Percentiles rank a stretch among this genome's conserved stretches.
phyloP scores from a whole-genome alignment of 306 rosid species.

The Vachellia pachyceras region DNA sequence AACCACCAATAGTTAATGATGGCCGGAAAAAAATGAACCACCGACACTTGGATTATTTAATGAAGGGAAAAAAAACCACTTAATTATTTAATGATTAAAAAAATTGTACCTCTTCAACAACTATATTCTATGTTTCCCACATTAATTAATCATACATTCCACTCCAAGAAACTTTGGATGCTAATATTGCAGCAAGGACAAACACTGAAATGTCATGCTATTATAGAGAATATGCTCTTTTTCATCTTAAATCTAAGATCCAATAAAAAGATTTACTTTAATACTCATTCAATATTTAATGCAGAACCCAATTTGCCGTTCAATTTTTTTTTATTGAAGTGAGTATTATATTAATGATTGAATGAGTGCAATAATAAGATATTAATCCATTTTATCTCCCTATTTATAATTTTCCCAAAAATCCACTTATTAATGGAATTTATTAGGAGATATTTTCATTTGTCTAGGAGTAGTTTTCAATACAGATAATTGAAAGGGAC shows the following conservation, averaged over 20 bases:
- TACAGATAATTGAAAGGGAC: no score
- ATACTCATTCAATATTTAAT: no score
- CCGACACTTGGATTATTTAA: background rate
- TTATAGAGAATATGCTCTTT: background rate
- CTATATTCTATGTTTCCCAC: background rate
- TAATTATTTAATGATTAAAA: background rate
- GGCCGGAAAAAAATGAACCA: background rate
- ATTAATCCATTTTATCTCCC: no score
- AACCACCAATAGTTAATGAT: conserved; percentile 6
- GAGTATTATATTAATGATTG: no score
- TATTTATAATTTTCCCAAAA: no score
- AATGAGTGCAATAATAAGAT: no score
- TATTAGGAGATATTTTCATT: no score
- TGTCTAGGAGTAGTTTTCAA: background rate
- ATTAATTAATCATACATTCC: background rate
- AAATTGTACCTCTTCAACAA: background rate
- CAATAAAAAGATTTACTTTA: no score
- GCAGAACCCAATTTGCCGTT: no score
- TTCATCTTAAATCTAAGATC: no score
- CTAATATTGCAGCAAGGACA: background rate
- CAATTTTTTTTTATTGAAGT: no score
- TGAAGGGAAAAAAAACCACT: no score
- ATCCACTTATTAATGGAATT: background rate
- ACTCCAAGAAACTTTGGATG: background rate
- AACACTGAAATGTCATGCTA: background rate